Conservation (phyloP, 129 eudicot genomes). For the Flaveria robusta region DNA sequence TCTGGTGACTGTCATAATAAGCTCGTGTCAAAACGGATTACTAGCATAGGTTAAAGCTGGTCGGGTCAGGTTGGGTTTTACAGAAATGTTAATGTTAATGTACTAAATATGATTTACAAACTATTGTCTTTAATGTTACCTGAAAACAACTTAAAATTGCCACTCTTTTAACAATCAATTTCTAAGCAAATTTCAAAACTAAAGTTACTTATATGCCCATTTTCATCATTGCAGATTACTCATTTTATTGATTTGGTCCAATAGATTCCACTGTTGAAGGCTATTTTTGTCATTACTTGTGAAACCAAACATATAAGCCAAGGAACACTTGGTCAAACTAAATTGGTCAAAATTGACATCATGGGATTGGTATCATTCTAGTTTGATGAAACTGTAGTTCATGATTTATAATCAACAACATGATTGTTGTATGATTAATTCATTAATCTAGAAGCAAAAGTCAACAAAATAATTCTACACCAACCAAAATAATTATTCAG, state of each 20-base stretch:
- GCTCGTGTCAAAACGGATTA: conserved; percentile 1
- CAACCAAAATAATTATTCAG: conserved; percentile 25
- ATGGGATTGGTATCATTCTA: conserved; percentile 10
- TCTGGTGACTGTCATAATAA: not conserved
- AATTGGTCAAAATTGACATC: not conserved
- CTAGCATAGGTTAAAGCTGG: not conserved
- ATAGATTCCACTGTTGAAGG: not conserved
- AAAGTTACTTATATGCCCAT: not conserved
- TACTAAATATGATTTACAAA: conserved; percentile 6
- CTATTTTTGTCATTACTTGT: not conserved
- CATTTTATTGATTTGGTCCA: not conserved
- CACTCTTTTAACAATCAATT: not conserved
- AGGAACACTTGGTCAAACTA: not conserved
- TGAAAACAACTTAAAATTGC: not conserved
- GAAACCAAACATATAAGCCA: not conserved
- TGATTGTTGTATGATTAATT: conserved; percentile 31
- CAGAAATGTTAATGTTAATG: not conserved
- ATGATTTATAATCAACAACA: not conserved
- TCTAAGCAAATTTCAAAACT: not conserved
- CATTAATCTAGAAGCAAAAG: conserved; percentile 30
- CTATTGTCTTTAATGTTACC: not conserved
- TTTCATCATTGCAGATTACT: not conserved
- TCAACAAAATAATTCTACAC: conserved; percentile 30
- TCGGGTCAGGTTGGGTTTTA: not conserved
- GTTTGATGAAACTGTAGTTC: conserved; percentile 4